Evolutionary conservation across 2,329 filamentous ascomycete species (phyloP).

Genomic region (Cercospora sp.): DNA sequence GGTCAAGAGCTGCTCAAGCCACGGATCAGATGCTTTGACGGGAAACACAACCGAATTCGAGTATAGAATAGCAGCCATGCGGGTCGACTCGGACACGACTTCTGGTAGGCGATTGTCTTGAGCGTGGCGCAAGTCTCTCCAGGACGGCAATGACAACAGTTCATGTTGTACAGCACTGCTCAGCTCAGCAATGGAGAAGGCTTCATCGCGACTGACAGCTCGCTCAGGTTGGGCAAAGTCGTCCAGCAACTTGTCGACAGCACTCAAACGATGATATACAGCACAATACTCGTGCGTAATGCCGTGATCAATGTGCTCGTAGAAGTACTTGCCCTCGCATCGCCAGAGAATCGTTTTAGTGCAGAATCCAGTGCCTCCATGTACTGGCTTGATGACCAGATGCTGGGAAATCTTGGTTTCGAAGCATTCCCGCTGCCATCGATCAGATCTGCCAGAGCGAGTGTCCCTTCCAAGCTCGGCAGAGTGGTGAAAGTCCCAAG

Average conservation of each 20-base stretch:
- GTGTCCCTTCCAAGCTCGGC: slow-evolving; percentile 16
- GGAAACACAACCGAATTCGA: slow-evolving; percentile 19
- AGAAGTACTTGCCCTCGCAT: slow-evolving; percentile 16
- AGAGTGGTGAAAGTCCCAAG: slow-evolving; percentile 16
- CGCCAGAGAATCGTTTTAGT: background rate
- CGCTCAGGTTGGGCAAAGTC: slow-evolving; percentile 6
- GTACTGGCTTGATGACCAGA: slow-evolving; percentile 8
- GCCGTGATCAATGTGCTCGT: background rate
- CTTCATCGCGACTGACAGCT: slow-evolving; percentile 8
- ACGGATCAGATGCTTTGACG: slow-evolving; percentile 13
- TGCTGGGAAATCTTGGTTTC: slow-evolving; percentile 13
- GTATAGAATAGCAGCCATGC: slow-evolving; percentile 17
- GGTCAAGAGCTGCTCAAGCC: slow-evolving; percentile 17
- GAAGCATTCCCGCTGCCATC: slow-evolving; percentile 14
- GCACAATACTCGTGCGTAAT: background rate
- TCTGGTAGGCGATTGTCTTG: background rate
- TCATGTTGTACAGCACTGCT: slow-evolving; percentile 17
- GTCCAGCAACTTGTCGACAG: slow-evolving; percentile 20
- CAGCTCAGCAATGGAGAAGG: slow-evolving; percentile 13
- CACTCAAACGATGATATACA: slow-evolving; percentile 2
- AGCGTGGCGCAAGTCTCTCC: background rate
- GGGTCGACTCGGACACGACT: slow-evolving; percentile 8
- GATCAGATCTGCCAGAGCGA: slow-evolving; percentile 17
- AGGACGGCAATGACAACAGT: slow-evolving; percentile 15
- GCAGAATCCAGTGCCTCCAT: slow-evolving; percentile 6